Evolutionary conservation across 352 stramenopile species (phyloP).

Genomic region (Globisporangium echinulatum): DNA sequence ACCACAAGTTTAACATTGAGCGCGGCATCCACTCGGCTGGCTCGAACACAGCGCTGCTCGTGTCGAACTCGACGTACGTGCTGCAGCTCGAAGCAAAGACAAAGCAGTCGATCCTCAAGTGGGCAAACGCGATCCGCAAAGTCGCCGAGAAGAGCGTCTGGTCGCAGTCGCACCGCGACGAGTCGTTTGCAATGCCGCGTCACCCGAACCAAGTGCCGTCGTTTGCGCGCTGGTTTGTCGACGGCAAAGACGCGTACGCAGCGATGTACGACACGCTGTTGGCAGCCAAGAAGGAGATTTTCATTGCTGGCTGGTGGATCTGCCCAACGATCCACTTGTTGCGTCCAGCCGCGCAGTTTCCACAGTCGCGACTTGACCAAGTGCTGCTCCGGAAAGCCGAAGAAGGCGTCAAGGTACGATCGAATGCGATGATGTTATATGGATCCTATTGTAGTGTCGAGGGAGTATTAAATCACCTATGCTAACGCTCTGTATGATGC

Average conservation of each 20-base stretch:
- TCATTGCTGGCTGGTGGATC: constrained; percentile 89
- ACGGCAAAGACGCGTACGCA: constrained; percentile 67
- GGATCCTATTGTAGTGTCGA: not conserved
- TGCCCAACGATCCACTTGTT: constrained; percentile 79
- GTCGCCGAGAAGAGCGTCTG: constrained; percentile 60
- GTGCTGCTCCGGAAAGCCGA: constrained; percentile 64
- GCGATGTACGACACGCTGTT: constrained; percentile 67
- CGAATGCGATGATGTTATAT: not conserved
- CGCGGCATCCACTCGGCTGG: constrained; percentile 70
- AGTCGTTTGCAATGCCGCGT: constrained; percentile 72
- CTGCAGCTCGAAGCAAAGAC: constrained; percentile 78
- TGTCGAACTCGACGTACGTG: constrained; percentile 82
- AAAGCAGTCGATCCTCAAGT: constrained; percentile 75
- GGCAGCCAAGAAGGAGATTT: constrained; percentile 79
- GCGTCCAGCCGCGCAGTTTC: constrained; percentile 48
- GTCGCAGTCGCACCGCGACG: constrained; percentile 73
- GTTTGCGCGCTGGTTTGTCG: constrained; percentile 77
- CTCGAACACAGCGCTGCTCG: constrained; percentile 68
- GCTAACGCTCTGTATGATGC: not conserved
- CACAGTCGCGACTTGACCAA: constrained; percentile 60
- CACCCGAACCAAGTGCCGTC: constrained; percentile 53
- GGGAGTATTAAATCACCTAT: not conserved
- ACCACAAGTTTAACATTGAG: constrained; percentile 79
- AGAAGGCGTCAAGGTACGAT: constrained; percentile 56
- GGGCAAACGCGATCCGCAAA: constrained; percentile 81